Base-by-base conservation (phyloP, 805 yeast genomes). In the Saccharomyces mikatae region DNA sequence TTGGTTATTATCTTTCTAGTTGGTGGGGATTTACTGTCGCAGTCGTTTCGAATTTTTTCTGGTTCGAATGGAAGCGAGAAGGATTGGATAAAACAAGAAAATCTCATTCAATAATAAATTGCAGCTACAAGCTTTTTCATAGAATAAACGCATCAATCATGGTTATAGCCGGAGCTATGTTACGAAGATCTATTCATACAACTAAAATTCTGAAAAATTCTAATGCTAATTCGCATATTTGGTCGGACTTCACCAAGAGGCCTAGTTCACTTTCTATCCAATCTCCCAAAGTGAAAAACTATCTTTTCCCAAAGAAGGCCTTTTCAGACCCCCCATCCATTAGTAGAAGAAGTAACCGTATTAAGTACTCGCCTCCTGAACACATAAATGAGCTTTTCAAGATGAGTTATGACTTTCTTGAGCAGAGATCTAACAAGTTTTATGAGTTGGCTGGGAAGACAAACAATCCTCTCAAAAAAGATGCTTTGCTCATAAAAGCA, bases 361-460 rank as follows among this genome's bases (percentile, higher is more conserved):
- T 68, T 41, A 74, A 80, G 56, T 89, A 90, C 71, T 76, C 74
- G 52, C 76, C 92, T 1, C 96, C 96, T 10, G 72, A 68, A 47
- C 86, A 83, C 1, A 76, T 90, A 47, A 81, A 86, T 57, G 87
- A 83, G 36, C 86, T 88, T 1, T 90, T 88, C 69, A 81, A 84
- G 53, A 67, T 77, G 48, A 88, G 96, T 8, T 81, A 86, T 63
- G 76, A 81, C 28, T 62, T 81, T 27, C 71, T 90, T 56, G 75
- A 80, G 59, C 66, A 73, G 49, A 70, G 79, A 30, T 76, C 86
- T 27, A 76, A 79, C 53, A 71, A 69, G 36, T 59, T 61, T 1
- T 58, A 61, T 49, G 73, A 56, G 52, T 67, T 51, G 56, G 52
- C 77, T 17, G 70, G 75, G 41, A 54, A 60, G 29, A 59, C 60